Conservation (phyloP, 306 rosid genomes). For the Malus sieversii region DNA sequence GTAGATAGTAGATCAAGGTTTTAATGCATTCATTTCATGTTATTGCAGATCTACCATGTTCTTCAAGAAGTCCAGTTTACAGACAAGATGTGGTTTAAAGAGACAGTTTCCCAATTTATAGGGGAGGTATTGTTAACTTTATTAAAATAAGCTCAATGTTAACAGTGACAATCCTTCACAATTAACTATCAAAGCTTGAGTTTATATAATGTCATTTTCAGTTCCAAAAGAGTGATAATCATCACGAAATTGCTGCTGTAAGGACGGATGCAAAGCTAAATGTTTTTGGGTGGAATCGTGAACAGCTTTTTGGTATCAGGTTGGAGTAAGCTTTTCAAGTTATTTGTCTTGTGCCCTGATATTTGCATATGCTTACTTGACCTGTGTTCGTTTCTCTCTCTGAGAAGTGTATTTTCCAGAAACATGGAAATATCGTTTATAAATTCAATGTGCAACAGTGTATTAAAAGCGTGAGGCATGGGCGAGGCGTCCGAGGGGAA, state of each 20-base stretch:
- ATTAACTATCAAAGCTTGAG: background rate
- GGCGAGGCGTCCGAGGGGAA: too few relatives aligned
- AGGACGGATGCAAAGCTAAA: constrained; percentile 95
- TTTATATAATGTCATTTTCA: constrained; percentile 17
- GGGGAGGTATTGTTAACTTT: constrained; percentile 56
- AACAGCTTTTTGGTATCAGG: constrained; percentile 95
- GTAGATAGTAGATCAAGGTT: background rate
- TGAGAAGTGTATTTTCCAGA: background rate
- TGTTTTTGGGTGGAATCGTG: constrained; percentile 89
- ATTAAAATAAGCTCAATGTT: background rate
- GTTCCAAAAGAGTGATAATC: constrained; percentile 90
- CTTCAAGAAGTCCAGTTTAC: constrained; percentile 93
- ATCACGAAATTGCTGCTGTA: constrained; percentile 94
- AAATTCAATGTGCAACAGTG: too few relatives aligned
- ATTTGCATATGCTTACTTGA: background rate
- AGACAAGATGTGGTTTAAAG: constrained; percentile 91
- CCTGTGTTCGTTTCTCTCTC: background rate
- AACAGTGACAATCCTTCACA: constrained; percentile 5
- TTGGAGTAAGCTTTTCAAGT: constrained; percentile 28
- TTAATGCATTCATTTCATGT: constrained; percentile 12
- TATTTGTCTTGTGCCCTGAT: constrained; percentile 4
- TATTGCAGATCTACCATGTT: constrained; percentile 59
- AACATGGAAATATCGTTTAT: background rate
- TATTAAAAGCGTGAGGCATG: too few relatives aligned
- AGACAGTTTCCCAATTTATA: constrained; percentile 85